Base-by-base conservation (phyloP, 352 stramenopile genomes). In the Phytophthora boehmeriae region DNA sequence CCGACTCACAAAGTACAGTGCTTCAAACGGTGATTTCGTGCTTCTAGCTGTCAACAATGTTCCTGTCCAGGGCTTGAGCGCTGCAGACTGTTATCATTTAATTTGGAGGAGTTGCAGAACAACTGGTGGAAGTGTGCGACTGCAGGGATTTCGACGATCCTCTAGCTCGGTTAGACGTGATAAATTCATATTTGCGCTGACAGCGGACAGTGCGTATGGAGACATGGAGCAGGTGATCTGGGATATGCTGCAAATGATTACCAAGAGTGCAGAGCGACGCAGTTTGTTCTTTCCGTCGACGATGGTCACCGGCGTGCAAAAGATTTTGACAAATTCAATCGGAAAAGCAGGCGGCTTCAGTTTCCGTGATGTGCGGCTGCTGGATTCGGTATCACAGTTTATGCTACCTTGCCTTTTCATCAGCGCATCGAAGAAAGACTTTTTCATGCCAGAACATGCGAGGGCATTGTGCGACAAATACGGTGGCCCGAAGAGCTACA, bases 211-310 rank as follows among this genome's bases (percentile, higher is more conserved):
- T 27, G 75, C 76, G 6, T 93, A 88, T 44, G 80, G 80, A 43
- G 84, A 93, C 46, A 86, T 93, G 78, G 76, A 90, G 60, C 75
- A 79, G 53, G 81, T 93, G 20, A 78, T 93, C 47, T 71, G 71
- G 49, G 84, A 93, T 73, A 89, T 89, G 80, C 62, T 93, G 6
- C 42, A 68, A 9, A 85, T 89, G 73, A 77, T 93, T 49, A 78
- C 68, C 39, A 78, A 80, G 52, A 93, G 84, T 22, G 84, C 84
- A 1, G 70, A 91, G 71, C 83, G 85, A 30, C 84, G 84, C 9
- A 73, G 76, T 56, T 53, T 93, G n/a, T 71, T 69, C n/a, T 76
- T 93, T 30, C 80, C 84, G 1, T 62, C 69, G 2, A 63, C 79
- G 1, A 93, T 92, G 80, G 57, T 92, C 25, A 77, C 76, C 2